phyloP scores from a whole-genome alignment of 495 filamentous ascomycete genomes.

The Xylaria palmicola region DNA sequence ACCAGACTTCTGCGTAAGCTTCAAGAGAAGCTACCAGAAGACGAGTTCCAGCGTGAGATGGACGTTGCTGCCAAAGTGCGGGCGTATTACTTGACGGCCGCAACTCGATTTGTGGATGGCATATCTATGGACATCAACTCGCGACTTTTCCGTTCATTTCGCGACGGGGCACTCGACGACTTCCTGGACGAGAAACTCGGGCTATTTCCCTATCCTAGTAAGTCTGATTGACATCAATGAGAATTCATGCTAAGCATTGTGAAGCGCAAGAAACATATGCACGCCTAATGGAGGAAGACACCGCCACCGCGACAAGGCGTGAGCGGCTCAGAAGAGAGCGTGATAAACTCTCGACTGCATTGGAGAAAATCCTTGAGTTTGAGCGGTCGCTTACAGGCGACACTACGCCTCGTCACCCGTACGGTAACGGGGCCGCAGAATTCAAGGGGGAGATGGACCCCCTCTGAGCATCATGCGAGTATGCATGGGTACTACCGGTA shows the following conservation, averaged over 20 bases:
- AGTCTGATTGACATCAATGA: conserved; percentile 1
- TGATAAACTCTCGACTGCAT: conserved; percentile 30
- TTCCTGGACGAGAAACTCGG: conserved; percentile 42
- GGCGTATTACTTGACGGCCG: conserved; percentile 47
- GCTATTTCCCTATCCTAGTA: conserved; percentile 22
- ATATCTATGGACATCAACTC: conserved; percentile 40
- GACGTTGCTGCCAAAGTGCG: conserved; percentile 42
- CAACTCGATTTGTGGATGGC: conserved; percentile 44
- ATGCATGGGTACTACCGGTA: neutral
- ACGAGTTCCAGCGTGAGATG: conserved; percentile 41
- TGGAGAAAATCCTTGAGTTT: conserved; percentile 26
- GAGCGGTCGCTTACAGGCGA: neutral
- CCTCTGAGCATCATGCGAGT: neutral
- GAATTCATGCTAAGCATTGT: conserved; percentile 1
- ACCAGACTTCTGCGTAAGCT: conserved; percentile 19
- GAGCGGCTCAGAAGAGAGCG: conserved; percentile 27
- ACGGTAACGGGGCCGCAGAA: neutral
- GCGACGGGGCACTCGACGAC: conserved; percentile 24
- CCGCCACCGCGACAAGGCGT: conserved; percentile 26
- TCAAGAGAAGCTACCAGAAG: conserved; percentile 31
- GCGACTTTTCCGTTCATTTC: conserved; percentile 32
- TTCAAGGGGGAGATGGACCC: neutral
- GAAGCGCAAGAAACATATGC: conserved; percentile 23
- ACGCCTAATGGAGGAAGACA: conserved; percentile 42
- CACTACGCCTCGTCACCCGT: neutral